A percentile compares a stretch with the other conserved stretches of the same genome.
Conservation (phyloP, 2,329 filamentous ascomycete species). For the Beauveria rudraprayagi region DNA sequence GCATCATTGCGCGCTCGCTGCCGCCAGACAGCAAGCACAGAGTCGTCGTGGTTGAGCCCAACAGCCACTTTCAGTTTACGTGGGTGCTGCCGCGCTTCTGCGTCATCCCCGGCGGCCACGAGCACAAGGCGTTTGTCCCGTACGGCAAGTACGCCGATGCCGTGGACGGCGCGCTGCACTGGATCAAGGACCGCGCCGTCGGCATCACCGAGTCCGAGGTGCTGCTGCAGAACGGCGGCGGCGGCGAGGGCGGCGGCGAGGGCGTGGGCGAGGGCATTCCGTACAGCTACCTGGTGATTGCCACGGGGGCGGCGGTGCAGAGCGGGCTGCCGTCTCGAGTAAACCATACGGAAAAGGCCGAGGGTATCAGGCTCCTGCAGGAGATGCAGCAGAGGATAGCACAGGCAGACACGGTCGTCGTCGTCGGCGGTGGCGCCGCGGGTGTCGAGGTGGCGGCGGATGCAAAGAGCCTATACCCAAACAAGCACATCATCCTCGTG, state of each 20-base stretch:
- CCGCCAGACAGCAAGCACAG: conserved; percentile 38
- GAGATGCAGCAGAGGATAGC: conserved; percentile 39
- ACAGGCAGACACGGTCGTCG: conserved; percentile 34
- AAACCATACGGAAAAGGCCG: conserved; percentile 30
- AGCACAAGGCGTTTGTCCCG: conserved; percentile 53
- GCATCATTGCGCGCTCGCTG: conserved; percentile 39
- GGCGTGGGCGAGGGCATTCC: conserved; percentile 39
- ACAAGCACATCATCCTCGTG: conserved; percentile 48
- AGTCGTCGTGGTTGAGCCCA: conserved; percentile 50
- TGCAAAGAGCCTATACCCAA: conserved; percentile 45
- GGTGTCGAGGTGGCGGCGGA: conserved; percentile 55
- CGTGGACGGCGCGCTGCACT: conserved; percentile 27
- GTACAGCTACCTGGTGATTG: conserved; percentile 49
- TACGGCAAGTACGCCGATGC: conserved; percentile 36
- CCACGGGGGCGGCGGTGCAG: conserved; percentile 43
- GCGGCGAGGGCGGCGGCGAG: conserved; percentile 25
- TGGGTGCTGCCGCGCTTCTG: conserved; percentile 53
- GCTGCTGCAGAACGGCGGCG: conserved; percentile 29
- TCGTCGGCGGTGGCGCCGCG: conserved; percentile 52
- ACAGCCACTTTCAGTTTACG: conserved; percentile 53
- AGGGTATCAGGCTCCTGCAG: conserved; percentile 35
- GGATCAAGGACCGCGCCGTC: conserved; percentile 35
- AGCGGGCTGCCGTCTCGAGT: conserved; percentile 41
- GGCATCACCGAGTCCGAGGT: conserved; percentile 31
- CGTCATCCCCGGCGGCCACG: conserved; percentile 41